Evolutionary conservation across 2,329 filamentous ascomycete genomes (phyloP).

Genomic region (Colletotrichum kahawae): DNA sequence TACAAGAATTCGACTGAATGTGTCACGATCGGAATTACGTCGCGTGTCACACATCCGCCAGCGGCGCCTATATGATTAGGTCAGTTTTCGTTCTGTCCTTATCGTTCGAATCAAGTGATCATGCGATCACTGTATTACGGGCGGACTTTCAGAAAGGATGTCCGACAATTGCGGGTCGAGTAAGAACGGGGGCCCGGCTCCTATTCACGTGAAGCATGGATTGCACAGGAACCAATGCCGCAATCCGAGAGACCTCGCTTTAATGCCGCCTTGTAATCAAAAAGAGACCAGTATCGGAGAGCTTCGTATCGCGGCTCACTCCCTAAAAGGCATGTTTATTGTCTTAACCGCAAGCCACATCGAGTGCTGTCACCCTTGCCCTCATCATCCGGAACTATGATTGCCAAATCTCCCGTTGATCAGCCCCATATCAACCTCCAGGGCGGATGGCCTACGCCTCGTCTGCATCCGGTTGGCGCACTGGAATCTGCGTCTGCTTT

Average conservation of each 20-base stretch:
- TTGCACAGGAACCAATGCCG: not conserved
- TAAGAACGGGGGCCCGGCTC: fast-evolving
- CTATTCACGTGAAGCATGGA: not conserved
- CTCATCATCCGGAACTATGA: not conserved
- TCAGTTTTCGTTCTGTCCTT: not conserved
- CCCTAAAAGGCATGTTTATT: not conserved
- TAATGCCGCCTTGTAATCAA: not conserved
- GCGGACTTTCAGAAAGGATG: not conserved
- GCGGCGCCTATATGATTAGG: fast-evolving
- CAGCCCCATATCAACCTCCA: not conserved
- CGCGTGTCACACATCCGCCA: not conserved
- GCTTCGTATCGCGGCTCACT: fast-evolving
- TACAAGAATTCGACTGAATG: not conserved
- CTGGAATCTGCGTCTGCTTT: not conserved
- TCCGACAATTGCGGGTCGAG: not conserved
- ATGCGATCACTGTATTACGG: not conserved
- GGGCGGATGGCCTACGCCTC: not conserved
- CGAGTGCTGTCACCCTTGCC: not conserved
- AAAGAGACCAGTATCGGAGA: not conserved
- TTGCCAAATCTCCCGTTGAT: not conserved
- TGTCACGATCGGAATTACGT: fast-evolving
- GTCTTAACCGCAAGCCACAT: not conserved
- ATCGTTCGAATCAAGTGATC: not conserved
- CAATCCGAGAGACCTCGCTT: not conserved
- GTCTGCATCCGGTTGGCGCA: not conserved